Evolutionary conservation across 495 filamentous ascomycete genomes (phyloP), one percentile per base, ranked within the genome.

Genomic region (Melanomma pulvis-pyrius): DNA sequence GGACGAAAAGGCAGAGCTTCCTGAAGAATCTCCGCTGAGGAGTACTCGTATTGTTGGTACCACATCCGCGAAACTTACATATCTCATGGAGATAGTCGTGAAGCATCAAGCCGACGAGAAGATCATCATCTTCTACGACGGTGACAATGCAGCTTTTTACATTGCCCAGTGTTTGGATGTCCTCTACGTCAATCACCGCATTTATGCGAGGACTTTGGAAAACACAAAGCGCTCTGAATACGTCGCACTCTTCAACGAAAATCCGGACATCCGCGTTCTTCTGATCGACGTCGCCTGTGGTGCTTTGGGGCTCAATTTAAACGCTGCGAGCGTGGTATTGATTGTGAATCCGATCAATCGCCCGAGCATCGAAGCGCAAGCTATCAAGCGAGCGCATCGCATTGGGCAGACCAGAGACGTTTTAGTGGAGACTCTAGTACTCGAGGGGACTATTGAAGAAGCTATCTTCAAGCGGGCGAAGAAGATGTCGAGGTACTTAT

Each of bases 41-140:
- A 76, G 81, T 47, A 87, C 90, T 0, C 80, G 78, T 51, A 81
- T 97, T 47, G 75, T 92, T 54, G 92, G 90, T 8, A 96, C 92
- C 0, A 84, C 90, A 1, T 98, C 93, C 0, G 87, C 88, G 0
- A 98, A 98, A 75, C 79, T 98, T 1, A 92, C 89, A 1, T 97
- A 97, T 68, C 81, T 98, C 1, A 76, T 97, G 9, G 87, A 92
- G 59, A 79, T 82, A 57, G 84, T 97, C 13, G 70, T 85, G 2
- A 77, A 84, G 51, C 79, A 91, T 53, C 84, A 96, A 47, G 73
- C 81, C 6, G 72, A 81, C 0, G 92, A 96, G 62, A 96, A 98
- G 72, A 97, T 93, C 28, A 83, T 98, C 46, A 83, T 97, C 24
- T 98, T 98, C 73, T 97, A 96, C 77, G 93, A 97, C 59, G 88